Evolutionary conservation across 2,329 filamentous ascomycete species (phyloP), one percentile per base, ranked within the genome.

Genomic region (Penicillium decumbens): DNA sequence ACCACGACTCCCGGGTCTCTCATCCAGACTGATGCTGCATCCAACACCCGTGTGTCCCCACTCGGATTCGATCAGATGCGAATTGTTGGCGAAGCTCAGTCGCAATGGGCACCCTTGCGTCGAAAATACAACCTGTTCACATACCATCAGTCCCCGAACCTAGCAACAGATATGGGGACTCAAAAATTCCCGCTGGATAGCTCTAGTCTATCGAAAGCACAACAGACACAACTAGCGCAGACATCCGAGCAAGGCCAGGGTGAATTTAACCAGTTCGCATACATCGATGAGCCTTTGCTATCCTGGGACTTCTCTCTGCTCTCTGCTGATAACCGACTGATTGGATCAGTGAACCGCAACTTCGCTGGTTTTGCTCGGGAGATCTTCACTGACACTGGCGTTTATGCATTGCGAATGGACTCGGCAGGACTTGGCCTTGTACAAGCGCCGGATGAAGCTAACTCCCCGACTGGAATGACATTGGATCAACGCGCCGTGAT

Each of bases 121-220:
- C 71, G 82, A 23, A 85, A 84, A 63, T 85, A 85, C 68, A 82
- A 84, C 55, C 70, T 85, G 13, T 85, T 83, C 62, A 75, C 81
- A n/a, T 77, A 78, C 45, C 75, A 80, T 20, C 66, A 75, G 25
- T 65, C 75, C 2, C 69, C 72, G 3, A 60, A 66, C 18, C 45
- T 60, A 13, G 63, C 64, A 50, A 62, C 65, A 47, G 67, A 65
- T 44, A 67, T 65, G 45, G 70, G 66, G 3, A 69, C 71, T 4
- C 66, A 65, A 18, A 66, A 69, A 29, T 60, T 79, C 2, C 62
- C 72, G 13, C 68, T 76, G 7, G 67, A 73, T 30, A 68, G 73
- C 30, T 70, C 74, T 8, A 74, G 75, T 2, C 60, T 81, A 3
- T 81, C 80, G 0, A 67, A 71, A 47, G 61, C 72, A 3, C 78